phyloP scores from a whole-genome alignment of 1,284 basidiomycete genomes.

The Apiotrichum akiyoshidainum region DNA sequence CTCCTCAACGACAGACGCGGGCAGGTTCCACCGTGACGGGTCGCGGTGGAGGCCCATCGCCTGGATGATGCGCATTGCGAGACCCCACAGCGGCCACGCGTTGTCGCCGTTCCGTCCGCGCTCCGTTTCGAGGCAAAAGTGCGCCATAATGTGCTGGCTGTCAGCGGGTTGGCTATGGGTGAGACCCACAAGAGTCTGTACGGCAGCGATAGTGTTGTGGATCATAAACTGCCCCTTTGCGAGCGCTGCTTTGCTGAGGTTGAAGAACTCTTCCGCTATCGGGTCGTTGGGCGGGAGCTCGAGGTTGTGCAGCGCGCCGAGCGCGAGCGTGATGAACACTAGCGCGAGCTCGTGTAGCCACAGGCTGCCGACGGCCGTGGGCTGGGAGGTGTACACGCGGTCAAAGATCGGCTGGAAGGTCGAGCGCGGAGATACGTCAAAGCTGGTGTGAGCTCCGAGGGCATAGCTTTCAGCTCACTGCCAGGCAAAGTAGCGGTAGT shows the following conservation, averaged over 20 bases:
- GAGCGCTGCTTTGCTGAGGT: constrained; percentile 28
- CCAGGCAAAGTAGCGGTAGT: constrained; percentile 33
- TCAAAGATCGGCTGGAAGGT: constrained; percentile 27
- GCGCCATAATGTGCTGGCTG: constrained; percentile 26
- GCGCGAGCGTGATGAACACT: constrained; percentile 31
- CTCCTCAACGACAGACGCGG: constrained; percentile 30
- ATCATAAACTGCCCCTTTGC: constrained; percentile 36
- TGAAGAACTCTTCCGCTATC: constrained; percentile 31
- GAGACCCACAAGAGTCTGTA: constrained; percentile 29
- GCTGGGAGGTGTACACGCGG: constrained; percentile 11
- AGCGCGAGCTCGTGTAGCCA: constrained; percentile 32
- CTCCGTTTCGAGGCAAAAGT: constrained; percentile 32
- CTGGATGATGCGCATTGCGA: constrained; percentile 36
- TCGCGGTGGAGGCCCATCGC: constrained; percentile 47
- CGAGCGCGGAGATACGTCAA: constrained; percentile 22
- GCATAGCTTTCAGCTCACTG: too few relatives aligned
- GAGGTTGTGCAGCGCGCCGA: constrained; percentile 36
- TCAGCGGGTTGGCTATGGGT: background rate
- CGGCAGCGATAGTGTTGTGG: constrained; percentile 32
- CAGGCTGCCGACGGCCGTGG: background rate
- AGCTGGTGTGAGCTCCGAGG: constrained; percentile 18
- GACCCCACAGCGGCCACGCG: constrained; percentile 44
- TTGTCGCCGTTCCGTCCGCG: constrained; percentile 37
- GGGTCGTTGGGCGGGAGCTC: constrained; percentile 38
- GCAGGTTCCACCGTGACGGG: constrained; percentile 36